Conservation (phyloP, 2,329 filamentous ascomycete genomes). For the Clarireedia sp. region DNA sequence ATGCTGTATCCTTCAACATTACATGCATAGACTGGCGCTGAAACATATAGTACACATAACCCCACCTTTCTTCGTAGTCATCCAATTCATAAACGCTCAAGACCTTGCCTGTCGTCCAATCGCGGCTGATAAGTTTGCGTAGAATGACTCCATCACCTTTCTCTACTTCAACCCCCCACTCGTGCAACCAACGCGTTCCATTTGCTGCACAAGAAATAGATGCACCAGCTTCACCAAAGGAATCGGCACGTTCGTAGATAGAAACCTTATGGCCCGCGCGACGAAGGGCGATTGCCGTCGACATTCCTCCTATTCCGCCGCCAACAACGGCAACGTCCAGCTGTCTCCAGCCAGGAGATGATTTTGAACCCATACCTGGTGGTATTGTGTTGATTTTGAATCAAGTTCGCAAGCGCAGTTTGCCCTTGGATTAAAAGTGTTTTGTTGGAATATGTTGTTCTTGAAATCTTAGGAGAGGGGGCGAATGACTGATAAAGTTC, state of each 20-base stretch:
- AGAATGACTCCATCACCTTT: slow-evolving; percentile 58
- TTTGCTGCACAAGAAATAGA: slow-evolving; percentile 62
- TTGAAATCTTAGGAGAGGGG: no score
- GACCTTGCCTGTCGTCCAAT: slow-evolving; percentile 61
- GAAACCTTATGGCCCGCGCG: slow-evolving; percentile 47
- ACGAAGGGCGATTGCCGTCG: slow-evolving; percentile 41
- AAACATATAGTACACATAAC: slow-evolving; percentile 60
- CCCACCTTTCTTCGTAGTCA: slow-evolving; percentile 58
- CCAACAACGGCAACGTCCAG: slow-evolving; percentile 12
- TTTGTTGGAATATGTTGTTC: no score
- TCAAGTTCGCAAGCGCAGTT: no score
- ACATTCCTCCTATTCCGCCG: slow-evolving; percentile 36
- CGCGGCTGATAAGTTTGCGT: slow-evolving; percentile 57
- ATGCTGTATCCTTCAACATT: slow-evolving; percentile 53
- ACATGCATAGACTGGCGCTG: slow-evolving; percentile 59
- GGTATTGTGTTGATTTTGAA: no score
- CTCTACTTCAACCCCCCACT: slow-evolving; percentile 56
- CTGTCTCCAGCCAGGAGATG: no score
- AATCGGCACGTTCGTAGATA: slow-evolving; percentile 58
- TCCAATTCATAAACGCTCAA: slow-evolving; percentile 37
- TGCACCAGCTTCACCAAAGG: slow-evolving; percentile 57
- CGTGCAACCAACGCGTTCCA: slow-evolving; percentile 58
- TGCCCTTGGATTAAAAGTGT: no score
- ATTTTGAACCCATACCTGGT: no score
- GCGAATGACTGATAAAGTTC: no score